Evolutionary conservation across 2,329 filamentous ascomycete genomes (phyloP).

Genomic region (Cercospora beticola): DNA sequence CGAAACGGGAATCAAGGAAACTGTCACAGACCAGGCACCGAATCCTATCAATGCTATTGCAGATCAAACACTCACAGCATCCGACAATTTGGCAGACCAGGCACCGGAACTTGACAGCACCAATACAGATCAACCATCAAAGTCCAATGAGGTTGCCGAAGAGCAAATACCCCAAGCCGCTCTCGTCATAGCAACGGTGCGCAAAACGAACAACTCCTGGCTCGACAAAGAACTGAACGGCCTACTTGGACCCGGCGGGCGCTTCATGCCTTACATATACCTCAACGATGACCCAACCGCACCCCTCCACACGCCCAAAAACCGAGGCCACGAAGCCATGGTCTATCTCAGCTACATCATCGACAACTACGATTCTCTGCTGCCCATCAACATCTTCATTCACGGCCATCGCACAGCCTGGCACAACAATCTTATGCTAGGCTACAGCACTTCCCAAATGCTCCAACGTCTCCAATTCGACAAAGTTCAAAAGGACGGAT

Average conservation of each 20-base stretch:
- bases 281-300: conserved; percentile 36
- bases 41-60: background rate
- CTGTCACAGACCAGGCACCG: background rate
- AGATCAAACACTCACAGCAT: background rate
- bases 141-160: background rate
- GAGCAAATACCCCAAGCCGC: background rate
- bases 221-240: conserved; percentile 23
- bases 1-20: background rate
- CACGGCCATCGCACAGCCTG: conserved; percentile 60
- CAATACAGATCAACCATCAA: background rate
- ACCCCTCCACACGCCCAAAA: conserved; percentile 52
- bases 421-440: conserved; percentile 57
- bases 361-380: conserved; percentile 59
- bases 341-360: conserved; percentile 63
- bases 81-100: background rate
- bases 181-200: conserved; percentile 24
- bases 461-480: conserved; percentile 46
- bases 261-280: conserved; percentile 23
- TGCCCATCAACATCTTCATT: conserved; percentile 61
- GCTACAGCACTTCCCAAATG: conserved; percentile 48
- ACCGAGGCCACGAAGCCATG: conserved; percentile 64
- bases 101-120: background rate
- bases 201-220: conserved; percentile 21
- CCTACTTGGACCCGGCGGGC: conserved; percentile 13
- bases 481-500: conserved; percentile 46